Conservation (phyloP, 805 yeast genomes). For the Wickerhamomyces chaumierensis region DNA sequence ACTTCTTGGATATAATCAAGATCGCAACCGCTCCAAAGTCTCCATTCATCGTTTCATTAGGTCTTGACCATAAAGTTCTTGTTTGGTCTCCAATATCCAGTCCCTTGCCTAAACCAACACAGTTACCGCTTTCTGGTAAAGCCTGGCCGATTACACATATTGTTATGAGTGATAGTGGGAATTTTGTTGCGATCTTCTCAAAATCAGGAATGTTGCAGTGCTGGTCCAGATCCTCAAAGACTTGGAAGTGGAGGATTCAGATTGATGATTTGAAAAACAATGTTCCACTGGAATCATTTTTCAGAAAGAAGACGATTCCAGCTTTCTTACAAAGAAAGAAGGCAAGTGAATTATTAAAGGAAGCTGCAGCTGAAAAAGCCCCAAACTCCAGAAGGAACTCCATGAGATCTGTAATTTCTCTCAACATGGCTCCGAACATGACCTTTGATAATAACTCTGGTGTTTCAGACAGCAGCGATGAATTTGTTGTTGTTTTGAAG, state of each 20-base stretch:
- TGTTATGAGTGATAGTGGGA: slow-evolving; percentile 47
- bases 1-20: slow-evolving; percentile 50
- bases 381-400: slow-evolving; percentile 24
- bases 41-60: slow-evolving; percentile 59
- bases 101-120: slow-evolving; percentile 36
- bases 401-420: slow-evolving; percentile 18
- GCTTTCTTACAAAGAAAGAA: slow-evolving; percentile 27
- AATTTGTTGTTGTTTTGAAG: slow-evolving; percentile 41
- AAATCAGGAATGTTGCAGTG: slow-evolving; percentile 43
- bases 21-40: slow-evolving; percentile 41
- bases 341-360: slow-evolving; percentile 11
- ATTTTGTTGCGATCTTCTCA: slow-evolving; percentile 43
- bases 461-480: slow-evolving; percentile 14
- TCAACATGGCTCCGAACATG: slow-evolving; percentile 11
- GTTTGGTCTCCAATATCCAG: slow-evolving; percentile 62
- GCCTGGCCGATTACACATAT: slow-evolving; percentile 55
- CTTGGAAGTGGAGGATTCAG: slow-evolving; percentile 44
- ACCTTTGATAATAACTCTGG: slow-evolving; percentile 15
- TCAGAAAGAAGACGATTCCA: slow-evolving; percentile 42
- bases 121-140: slow-evolving; percentile 28
- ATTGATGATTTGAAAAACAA: slow-evolving; percentile 24
- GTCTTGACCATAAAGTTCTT: slow-evolving; percentile 59
- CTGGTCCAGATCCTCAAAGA: slow-evolving; percentile 43
- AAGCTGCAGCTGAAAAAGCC: slow-evolving; percentile 2
- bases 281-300: slow-evolving; percentile 45